These are phyloP conservation scores for Setomelanomma holmii DNA, from an alignment of 2,329 filamentous ascomycete genomes.

Conservation along the genomic window DNA sequence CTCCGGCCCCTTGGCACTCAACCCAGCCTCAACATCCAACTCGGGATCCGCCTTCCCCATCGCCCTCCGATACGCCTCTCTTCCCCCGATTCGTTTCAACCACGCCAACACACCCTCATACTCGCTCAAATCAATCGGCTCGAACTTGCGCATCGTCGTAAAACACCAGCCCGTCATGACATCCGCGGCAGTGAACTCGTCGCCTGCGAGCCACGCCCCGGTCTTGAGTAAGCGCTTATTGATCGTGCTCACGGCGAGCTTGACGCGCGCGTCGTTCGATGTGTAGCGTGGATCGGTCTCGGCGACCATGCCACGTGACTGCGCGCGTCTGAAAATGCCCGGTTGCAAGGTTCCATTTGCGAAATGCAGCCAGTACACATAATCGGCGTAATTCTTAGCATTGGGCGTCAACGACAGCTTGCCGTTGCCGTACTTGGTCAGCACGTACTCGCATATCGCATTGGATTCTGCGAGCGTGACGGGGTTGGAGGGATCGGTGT, in stretches of 20 bases:
- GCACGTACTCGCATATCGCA: slow-evolving; percentile 69
- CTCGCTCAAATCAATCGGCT: slow-evolving; percentile 45
- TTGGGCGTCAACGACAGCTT: slow-evolving; percentile 55
- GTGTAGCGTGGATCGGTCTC: slow-evolving; percentile 47
- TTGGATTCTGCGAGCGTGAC: slow-evolving; percentile 66
- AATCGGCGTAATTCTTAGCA: slow-evolving; percentile 63
- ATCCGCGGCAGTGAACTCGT: slow-evolving; percentile 70
- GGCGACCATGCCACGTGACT: slow-evolving; percentile 34
- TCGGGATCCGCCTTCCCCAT: slow-evolving; percentile 65
- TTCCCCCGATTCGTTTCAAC: slow-evolving; percentile 34
- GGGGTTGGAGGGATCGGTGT: slow-evolving; percentile 50
- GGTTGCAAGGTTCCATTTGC: slow-evolving; percentile 53
- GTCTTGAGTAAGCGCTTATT: slow-evolving; percentile 58
- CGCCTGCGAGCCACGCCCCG: slow-evolving; percentile 64
- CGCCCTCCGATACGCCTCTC: slow-evolving; percentile 48
- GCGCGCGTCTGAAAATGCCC: slow-evolving; percentile 39
- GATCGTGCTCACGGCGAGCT: slow-evolving; percentile 52
- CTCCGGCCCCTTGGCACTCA: slow-evolving; percentile 37
- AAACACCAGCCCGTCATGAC: slow-evolving; percentile 68
- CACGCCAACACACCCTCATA: slow-evolving; percentile 41
- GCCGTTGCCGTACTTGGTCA: slow-evolving; percentile 58
- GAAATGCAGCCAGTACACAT: slow-evolving; percentile 71
- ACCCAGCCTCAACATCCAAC: slow-evolving; percentile 41
- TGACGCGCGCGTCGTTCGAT: slow-evolving; percentile 43
- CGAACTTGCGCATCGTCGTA: slow-evolving; percentile 66